A percentile compares a stretch with the other conserved stretches of the same genome.
Evolutionary conservation across 176 grass and related monocot genomes (phyloP).

Genomic region (Ensete ventricosum): DNA sequence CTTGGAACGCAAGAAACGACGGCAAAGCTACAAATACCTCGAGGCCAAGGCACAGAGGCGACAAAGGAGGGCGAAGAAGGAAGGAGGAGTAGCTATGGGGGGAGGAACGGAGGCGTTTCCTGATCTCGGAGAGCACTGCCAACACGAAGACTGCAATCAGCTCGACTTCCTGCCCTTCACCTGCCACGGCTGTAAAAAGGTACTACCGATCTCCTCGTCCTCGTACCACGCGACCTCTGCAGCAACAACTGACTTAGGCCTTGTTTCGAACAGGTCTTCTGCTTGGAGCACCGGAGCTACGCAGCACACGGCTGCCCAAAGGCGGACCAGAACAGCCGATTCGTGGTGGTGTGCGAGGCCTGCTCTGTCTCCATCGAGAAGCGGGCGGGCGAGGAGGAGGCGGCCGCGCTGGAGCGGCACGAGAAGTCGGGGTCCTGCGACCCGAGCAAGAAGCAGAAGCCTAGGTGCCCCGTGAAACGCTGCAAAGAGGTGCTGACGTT

Average conservation of each 20-base stretch:
- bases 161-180: slow-evolving; percentile 76
- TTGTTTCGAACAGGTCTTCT: slow-evolving; percentile 26
- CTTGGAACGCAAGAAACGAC: too few species aligned
- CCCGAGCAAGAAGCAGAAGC: slow-evolving; percentile 55
- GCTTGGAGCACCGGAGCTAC: slow-evolving; percentile 56
- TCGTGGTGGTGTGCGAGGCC: slow-evolving; percentile 49
- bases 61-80: not conserved
- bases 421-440: slow-evolving; percentile 43
- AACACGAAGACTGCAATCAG: slow-evolving; percentile 56
- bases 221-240: not conserved
- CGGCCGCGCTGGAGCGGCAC: slow-evolving; percentile 27
- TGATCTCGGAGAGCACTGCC: slow-evolving; percentile 66
- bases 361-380: slow-evolving; percentile 64
- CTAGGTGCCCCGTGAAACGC: slow-evolving; percentile 39
- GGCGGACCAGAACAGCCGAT: slow-evolving; percentile 42
- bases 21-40: too few species aligned
- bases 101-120: slow-evolving; percentile 72
- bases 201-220: not conserved
- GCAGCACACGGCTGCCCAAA: slow-evolving; percentile 45
- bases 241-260: not conserved
- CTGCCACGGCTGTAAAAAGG: slow-evolving; percentile 60
- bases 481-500: slow-evolving; percentile 75
- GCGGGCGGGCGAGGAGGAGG: slow-evolving; percentile 18
- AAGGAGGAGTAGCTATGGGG: slow-evolving; percentile 23
- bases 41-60: not conserved